phyloP scores from a whole-genome alignment of 176 grass and related monocot genomes.

The Ensete ventricosum region DNA sequence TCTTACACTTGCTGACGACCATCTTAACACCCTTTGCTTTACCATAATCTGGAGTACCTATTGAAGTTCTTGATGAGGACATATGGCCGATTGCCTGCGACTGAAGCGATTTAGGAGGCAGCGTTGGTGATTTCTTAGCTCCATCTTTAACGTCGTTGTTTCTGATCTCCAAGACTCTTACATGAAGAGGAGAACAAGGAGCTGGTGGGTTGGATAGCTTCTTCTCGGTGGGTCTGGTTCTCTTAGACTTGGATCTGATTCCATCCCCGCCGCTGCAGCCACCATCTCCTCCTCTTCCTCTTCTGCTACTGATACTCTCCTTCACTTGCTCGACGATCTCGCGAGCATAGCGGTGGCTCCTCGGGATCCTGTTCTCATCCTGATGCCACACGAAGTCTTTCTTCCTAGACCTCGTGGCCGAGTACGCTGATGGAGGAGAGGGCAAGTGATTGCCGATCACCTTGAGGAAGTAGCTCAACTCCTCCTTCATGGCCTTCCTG shows the following conservation, averaged over 20 bases:
- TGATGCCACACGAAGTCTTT: conserved; percentile 1
- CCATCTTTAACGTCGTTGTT: background rate
- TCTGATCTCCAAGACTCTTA: background rate
- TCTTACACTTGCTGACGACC: background rate
- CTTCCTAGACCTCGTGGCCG: conserved; percentile 18
- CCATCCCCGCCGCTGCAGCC: background rate
- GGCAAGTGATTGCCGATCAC: conserved; percentile 30
- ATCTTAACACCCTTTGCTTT: background rate
- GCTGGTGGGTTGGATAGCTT: conserved; percentile 13
- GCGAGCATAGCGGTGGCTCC: conserved; percentile 33
- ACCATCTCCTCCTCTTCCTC: conserved; percentile 6
- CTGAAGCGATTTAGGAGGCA: too few species aligned
- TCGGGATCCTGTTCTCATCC: conserved; percentile 36
- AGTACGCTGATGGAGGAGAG: conserved; percentile 37
- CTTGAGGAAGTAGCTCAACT: conserved; percentile 9
- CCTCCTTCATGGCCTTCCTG: background rate
- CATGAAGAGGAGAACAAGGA: background rate
- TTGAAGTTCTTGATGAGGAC: background rate
- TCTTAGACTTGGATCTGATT: conserved; percentile 2
- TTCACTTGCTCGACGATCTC: conserved; percentile 73
- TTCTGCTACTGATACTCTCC: conserved; percentile 51
- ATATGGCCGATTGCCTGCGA: too few species aligned
- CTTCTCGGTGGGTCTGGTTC: conserved; percentile 13
- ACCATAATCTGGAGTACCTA: background rate
- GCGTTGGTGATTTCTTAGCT: background rate